phyloP scores from a whole-genome alignment of 1,284 basidiomycete genomes.

The Cryptococcus depauperatus region DNA sequence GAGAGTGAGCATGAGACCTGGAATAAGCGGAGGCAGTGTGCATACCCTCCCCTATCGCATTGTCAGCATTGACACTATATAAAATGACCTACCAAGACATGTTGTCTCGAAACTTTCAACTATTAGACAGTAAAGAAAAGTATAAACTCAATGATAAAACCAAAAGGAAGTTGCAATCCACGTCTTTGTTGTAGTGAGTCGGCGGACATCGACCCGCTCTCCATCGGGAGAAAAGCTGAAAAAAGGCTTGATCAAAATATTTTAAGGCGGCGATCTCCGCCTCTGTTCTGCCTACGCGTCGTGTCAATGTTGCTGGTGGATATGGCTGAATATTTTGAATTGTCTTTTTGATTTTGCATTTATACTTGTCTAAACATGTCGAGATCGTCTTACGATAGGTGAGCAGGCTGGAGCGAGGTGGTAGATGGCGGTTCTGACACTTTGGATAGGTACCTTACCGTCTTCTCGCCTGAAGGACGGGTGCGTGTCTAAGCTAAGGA shows the following conservation, averaged over 20 bases:
- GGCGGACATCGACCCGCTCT: not conserved
- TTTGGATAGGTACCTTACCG: constrained; percentile 45
- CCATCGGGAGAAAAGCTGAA: not conserved
- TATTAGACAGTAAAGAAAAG: not conserved
- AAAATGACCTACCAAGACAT: constrained; percentile 3
- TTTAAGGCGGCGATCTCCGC: not conserved
- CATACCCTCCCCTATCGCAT: constrained; percentile 1
- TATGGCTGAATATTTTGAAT: no score
- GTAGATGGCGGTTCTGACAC: constrained; percentile 9
- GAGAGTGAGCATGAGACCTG: not conserved
- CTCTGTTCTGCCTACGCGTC: no score
- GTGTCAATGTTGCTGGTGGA: not conserved
- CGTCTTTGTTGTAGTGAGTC: not conserved
- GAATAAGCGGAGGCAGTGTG: not conserved
- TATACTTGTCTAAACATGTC: no score
- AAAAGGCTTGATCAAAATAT: not conserved
- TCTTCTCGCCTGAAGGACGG: constrained; percentile 48
- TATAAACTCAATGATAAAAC: no score
- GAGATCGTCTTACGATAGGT: constrained; percentile 45
- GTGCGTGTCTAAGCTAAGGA: constrained; percentile 20
- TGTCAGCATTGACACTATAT: not conserved
- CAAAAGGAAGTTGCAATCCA: no score
- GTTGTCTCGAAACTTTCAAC: not conserved
- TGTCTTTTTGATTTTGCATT: no score
- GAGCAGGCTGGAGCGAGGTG: constrained; percentile 1